Percentiles rank a stretch among this genome's conserved stretches.
Conservation (phyloP, 768 basidiomycete genomes). For the Sutorius australiensis region DNA sequence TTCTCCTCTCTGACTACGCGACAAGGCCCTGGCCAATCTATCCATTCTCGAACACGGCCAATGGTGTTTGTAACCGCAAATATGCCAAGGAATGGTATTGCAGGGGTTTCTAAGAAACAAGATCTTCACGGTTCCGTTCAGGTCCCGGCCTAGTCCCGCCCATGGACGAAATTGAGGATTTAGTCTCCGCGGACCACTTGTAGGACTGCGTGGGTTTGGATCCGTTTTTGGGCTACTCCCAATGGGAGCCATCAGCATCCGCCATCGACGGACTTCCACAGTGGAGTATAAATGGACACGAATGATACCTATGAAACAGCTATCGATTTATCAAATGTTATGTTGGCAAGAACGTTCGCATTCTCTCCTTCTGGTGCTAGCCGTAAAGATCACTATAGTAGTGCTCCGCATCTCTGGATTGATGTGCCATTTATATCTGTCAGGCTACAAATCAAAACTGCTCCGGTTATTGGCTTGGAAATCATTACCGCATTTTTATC, state of each 20-base stretch:
- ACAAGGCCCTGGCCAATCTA: slow-evolving; percentile 5
- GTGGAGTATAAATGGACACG: slow-evolving; percentile 9
- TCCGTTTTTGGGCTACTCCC: slow-evolving; percentile 11
- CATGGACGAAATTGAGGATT: slow-evolving; percentile 1
- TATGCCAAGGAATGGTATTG: not conserved
- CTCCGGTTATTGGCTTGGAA: not conserved
- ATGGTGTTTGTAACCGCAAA: not conserved
- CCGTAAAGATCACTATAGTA: slow-evolving; percentile 9
- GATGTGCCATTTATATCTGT: slow-evolving; percentile 16
- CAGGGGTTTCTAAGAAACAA: not conserved
- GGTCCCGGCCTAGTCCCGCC: not conserved
- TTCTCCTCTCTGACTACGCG: slow-evolving; percentile 9
- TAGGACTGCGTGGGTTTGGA: slow-evolving; percentile 14
- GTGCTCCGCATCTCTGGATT: slow-evolving; percentile 6
- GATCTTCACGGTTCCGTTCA: slow-evolving; percentile 3
- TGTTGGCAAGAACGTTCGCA: slow-evolving; percentile 8
- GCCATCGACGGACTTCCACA: slow-evolving; percentile 24
- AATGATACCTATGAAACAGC: slow-evolving; percentile 22
- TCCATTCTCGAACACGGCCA: not conserved
- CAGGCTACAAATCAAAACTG: slow-evolving; percentile 6
- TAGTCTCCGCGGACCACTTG: slow-evolving; percentile 25
- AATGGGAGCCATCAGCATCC: slow-evolving; percentile 17
- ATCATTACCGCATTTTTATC: slow-evolving; percentile 24
- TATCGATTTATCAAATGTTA: slow-evolving; percentile 11
- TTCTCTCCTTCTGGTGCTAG: slow-evolving; percentile 6